Evolutionary conservation across 1,284 basidiomycete genomes (phyloP).

Genomic region (Austroboletus novae-zelandiae): DNA sequence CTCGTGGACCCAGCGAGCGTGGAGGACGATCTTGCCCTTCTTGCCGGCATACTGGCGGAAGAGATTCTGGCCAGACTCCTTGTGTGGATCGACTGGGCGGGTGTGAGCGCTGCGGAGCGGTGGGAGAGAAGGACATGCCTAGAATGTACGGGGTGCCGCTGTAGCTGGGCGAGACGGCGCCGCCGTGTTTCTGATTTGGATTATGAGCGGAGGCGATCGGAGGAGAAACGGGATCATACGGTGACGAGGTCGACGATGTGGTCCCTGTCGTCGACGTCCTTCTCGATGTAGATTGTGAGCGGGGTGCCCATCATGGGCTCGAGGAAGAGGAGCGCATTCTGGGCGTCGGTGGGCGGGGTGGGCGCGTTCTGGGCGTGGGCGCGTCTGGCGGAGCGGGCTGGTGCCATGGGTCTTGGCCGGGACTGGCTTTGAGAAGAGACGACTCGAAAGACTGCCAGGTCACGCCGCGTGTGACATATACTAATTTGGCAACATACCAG

Average conservation of each 20-base stretch:
- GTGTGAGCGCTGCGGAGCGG: constrained; percentile 5
- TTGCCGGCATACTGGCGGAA: constrained; percentile 73
- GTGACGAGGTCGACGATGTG: constrained; percentile 58
- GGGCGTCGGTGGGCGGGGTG: constrained; percentile 28
- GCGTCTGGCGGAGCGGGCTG: constrained; percentile 56
- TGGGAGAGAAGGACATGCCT: constrained; percentile 46
- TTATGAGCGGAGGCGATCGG: constrained; percentile 1
- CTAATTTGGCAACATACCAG: constrained; percentile 15
- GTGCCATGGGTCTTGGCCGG: constrained; percentile 74
- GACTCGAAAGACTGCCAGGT: constrained; percentile 22
- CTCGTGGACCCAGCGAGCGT: constrained; percentile 68
- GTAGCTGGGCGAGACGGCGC: constrained; percentile 66
- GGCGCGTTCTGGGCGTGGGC: constrained; percentile 33
- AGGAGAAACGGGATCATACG: constrained; percentile 36
- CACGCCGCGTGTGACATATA: constrained; percentile 17
- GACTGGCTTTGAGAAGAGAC: constrained; percentile 31
- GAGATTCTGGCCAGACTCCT: constrained; percentile 74
- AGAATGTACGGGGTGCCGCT: constrained; percentile 74
- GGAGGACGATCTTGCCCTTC: constrained; percentile 73
- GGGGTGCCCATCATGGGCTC: constrained; percentile 78
- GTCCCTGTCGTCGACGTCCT: constrained; percentile 70
- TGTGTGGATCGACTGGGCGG: constrained; percentile 54
- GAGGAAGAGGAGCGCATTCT: constrained; percentile 53
- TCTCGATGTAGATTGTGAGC: constrained; percentile 72
- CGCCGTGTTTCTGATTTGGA: constrained; percentile 64